phyloP scores from a whole-genome alignment of 2,329 filamentous ascomycete genomes.

The Aspergillus udagawae region DNA sequence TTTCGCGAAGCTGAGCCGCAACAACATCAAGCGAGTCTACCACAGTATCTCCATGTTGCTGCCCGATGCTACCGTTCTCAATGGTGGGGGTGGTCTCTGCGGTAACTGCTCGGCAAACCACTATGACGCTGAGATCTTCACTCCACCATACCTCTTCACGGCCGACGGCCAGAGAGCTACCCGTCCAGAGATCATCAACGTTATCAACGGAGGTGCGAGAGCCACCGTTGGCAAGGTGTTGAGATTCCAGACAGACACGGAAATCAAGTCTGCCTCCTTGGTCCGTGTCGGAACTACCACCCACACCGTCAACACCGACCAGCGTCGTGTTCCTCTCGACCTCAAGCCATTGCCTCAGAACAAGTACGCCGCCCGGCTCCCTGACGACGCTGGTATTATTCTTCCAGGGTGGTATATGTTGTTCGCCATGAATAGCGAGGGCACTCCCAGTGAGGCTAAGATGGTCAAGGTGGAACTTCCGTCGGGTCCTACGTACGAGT shows the following conservation, averaged over 20 bases:
- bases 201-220: neutral
- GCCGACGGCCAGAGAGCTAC: neutral
- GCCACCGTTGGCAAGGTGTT: neutral
- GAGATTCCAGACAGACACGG: neutral
- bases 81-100: constrained; percentile 53
- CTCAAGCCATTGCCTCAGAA: neutral
- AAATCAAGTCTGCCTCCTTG: constrained; percentile 34
- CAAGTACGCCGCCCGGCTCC: constrained; percentile 25
- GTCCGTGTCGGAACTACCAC: constrained; percentile 50
- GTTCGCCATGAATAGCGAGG: constrained; percentile 43
- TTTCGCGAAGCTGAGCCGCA: constrained; percentile 27
- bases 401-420: constrained; percentile 54
- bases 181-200: constrained; percentile 2
- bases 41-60: constrained; percentile 50
- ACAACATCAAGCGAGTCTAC: constrained; percentile 35
- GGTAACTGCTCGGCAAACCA: constrained; percentile 48
- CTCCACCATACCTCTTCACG: constrained; percentile 53
- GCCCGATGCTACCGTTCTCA: constrained; percentile 49
- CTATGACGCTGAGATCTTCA: constrained; percentile 53
- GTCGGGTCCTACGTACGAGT: neutral
- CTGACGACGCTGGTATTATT: constrained; percentile 47
- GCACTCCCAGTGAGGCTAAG: constrained; percentile 46
- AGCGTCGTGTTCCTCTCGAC: constrained; percentile 50
- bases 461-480: constrained; percentile 26
- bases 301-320: constrained; percentile 57